Conservation (phyloP, 345 rosid genomes). For the Anacardium occidentale region DNA sequence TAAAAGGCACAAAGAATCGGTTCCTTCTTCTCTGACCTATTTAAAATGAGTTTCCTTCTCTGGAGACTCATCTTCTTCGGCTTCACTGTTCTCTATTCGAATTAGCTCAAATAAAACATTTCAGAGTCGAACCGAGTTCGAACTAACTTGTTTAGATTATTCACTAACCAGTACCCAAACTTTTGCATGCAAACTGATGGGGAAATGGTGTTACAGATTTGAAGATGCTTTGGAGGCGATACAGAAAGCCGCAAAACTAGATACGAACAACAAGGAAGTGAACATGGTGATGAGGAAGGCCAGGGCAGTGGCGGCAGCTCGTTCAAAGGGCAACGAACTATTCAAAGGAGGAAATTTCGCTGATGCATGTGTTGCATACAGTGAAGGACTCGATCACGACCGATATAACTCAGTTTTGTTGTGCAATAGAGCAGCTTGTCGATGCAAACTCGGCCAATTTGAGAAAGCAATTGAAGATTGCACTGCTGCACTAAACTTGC, state of each 20-base stretch:
- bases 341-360: slow-evolving; percentile 52
- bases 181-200: no score
- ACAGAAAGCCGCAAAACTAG: slow-evolving; percentile 67
- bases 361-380: slow-evolving; percentile 61
- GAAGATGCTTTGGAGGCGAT: slow-evolving; percentile 66
- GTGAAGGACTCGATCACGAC: slow-evolving; percentile 76
- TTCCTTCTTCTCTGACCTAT: no score
- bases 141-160: not conserved
- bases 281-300: slow-evolving; percentile 43
- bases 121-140: slow-evolving; percentile 9
- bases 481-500: slow-evolving; percentile 56
- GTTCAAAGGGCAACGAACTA: slow-evolving; percentile 67
- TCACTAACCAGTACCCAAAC: no score
- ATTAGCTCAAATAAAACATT: slow-evolving; percentile 13
- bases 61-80: no score
- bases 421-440: slow-evolving; percentile 85
- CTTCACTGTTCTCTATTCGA: no score
- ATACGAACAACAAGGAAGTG: slow-evolving; percentile 69
- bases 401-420: slow-evolving; percentile 69
- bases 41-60: no score
- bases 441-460: slow-evolving; percentile 58
- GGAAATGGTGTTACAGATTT: slow-evolving; percentile 34
- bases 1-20: no score
- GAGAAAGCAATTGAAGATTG: slow-evolving; percentile 77
- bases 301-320: slow-evolving; percentile 55